Evolutionary conservation across 2,329 filamentous ascomycete genomes (phyloP), one percentile per base, ranked within the genome.

Genomic region (Colletotrichum liriopes): DNA sequence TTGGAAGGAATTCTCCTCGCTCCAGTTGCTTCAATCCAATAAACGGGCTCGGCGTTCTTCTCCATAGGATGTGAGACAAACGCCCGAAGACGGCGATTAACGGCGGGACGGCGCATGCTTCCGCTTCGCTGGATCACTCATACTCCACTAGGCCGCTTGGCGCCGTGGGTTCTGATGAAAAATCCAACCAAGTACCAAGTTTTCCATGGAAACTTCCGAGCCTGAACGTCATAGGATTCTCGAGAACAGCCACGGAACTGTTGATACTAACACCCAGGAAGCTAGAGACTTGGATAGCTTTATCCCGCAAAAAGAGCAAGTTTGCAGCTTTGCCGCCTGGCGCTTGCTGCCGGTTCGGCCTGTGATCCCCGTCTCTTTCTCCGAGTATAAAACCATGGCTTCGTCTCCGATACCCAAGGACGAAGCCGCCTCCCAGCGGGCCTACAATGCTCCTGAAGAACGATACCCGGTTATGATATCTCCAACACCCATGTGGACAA

Each of bases 51-150:
- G 39, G 43, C 23, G 23, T 16, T 12, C 35, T n/a, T 23, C 47
- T 26, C 37, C 54, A 41, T 37, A 59, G 55, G 29, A 68, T 72
- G 54, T 64, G 54, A 72, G 59, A 72, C 65, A 72, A 7, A 32
- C 20, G 6, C 45, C 47, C 54, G 70, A 26, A 72, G 43, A 16
- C 65, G 59, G 59, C 58, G 16, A 69, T 32, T 37, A 72, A 72
- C 70, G 70, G 65, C 59, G 14, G 45, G 45, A 8, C 52, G 45
- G 35, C 59, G 32, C 59, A 55, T 64, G 59, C 20, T 45, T 29
- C 49, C 26, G 52, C 47, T 18, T 39, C 26, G 23, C 58, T 54
- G 32, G 37, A 29, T 12, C 49, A n/a, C 8, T n/a, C 39, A 9
- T 23, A 23, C 18, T 37, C 26, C 56, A 39, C 5, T 71, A 59